phyloP scores from a whole-genome alignment of 2,329 filamentous ascomycete species.

The Massarina eburnea region DNA sequence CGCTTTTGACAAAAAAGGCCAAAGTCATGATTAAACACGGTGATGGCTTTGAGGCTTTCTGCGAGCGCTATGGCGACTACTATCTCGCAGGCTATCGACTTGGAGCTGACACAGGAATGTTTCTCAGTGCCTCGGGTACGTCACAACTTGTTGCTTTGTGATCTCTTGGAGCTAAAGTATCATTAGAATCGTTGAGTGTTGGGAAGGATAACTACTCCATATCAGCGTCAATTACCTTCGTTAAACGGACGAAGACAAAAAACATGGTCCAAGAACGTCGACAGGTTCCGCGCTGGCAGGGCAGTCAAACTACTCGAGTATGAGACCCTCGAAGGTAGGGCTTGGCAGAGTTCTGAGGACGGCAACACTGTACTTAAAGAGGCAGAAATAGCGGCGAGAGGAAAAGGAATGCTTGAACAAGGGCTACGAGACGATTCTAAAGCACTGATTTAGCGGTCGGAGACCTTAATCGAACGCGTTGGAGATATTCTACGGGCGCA shows the following conservation, averaged over 20 bases:
- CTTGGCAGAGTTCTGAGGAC: not conserved
- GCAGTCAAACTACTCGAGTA: not conserved
- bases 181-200: too few relatives aligned
- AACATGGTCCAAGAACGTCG: not conserved
- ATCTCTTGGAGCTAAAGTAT: too few relatives aligned
- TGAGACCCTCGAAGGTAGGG: not conserved
- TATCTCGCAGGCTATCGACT: slow-evolving; percentile 7
- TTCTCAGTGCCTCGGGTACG: slow-evolving; percentile 5
- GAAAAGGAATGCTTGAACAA: too few relatives aligned
- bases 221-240: too few relatives aligned
- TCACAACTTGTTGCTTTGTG: too few relatives aligned
- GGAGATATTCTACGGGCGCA: not conserved
- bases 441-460: not conserved
- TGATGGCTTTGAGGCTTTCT: not conserved
- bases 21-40: not conserved
- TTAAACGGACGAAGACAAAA: too few relatives aligned
- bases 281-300: not conserved
- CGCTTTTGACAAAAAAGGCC: not conserved
- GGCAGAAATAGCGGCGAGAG: too few relatives aligned
- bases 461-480: not conserved
- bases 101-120: slow-evolving; percentile 7
- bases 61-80: slow-evolving; percentile 6
- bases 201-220: too few relatives aligned
- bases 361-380: too few relatives aligned
- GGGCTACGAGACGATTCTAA: too few relatives aligned